Base-by-base conservation (phyloP, 805 yeast genomes). In the Jamesozyma gamospora region DNA sequence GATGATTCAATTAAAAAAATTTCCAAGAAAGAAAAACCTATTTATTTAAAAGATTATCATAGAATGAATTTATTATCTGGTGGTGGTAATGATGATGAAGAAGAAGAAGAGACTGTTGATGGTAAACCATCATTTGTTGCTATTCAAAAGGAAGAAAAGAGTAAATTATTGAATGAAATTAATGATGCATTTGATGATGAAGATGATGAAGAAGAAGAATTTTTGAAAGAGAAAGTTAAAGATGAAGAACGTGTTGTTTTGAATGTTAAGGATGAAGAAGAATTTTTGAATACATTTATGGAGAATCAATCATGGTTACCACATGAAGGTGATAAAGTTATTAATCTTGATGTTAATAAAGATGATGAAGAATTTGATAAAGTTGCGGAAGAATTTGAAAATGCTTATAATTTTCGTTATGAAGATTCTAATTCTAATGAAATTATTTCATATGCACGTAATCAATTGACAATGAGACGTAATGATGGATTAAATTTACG, bases 381-480 rank as follows among this genome's bases (percentile, higher is more conserved):
- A 32, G 92, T 94, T 2, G 96, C 82, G 5, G 98, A 92, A 51
- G 68, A 76, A 53, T 87, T 85, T 52, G 98, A 92, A 62, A 77
- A 77, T 46, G 96, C 95, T 0, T 90, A 88, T 64, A 92, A 92
- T 55, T 90, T 90, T 70, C 74, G 98, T 58, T 92, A 74, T 58
- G 98, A 92, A 63, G 96, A 88, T 53, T 87, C 95, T 13, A 76
- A 78, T 48, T 74, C 95, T 6, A 85, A 90, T 0, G 96, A 90
- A 53, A 84, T 92, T 60, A 81, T 88, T 15, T 81, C 94, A 14
- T 92, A 90, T 66, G 96, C 97, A 2, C 86, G 98, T 73, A 80
- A 70, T 32, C 96, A 87, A 62, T 94, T 92, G 18, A 86, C 97
- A 0, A 70, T 87, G 55, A 79, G 98, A 65, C 72, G 98, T 56